Evolutionary conservation across 2,329 filamentous ascomycete genomes (phyloP).

Genomic region (Cercospora citrullina): DNA sequence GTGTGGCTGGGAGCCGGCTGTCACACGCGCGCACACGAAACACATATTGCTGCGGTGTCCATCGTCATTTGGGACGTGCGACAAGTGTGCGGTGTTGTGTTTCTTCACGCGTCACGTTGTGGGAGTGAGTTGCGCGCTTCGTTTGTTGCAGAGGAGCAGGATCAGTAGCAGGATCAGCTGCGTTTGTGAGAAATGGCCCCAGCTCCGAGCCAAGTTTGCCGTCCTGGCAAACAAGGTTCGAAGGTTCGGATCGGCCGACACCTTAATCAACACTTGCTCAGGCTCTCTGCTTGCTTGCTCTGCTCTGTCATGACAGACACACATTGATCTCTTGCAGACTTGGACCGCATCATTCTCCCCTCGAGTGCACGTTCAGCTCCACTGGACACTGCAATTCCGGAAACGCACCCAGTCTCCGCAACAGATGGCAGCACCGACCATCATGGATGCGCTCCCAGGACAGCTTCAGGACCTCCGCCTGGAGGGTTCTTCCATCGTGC

Average conservation of each 20-base stretch:
- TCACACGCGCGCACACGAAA: background rate
- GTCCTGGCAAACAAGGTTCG: background rate
- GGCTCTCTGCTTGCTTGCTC: too few relatives aligned
- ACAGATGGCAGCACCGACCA: background rate
- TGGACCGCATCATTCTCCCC: background rate
- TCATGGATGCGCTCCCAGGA: constrained; percentile 1
- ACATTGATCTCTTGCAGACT: background rate
- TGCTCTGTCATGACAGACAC: background rate
- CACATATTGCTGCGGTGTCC: background rate
- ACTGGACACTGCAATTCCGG: background rate
- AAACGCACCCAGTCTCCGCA: background rate
- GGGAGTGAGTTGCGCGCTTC: background rate
- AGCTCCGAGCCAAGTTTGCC: constrained; percentile 1
- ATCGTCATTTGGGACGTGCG: background rate
- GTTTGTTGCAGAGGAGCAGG: background rate
- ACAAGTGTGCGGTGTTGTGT: background rate
- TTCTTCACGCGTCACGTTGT: background rate
- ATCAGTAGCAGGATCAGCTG: background rate
- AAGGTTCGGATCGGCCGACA: constrained; percentile 1
- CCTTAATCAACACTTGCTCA: background rate
- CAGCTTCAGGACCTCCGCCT: constrained; percentile 1
- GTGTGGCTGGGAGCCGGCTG: background rate
- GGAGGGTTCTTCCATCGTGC: background rate
- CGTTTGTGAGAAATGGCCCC: background rate
- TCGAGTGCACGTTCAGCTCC: background rate